Conservation (phyloP, 192 early-diverging fungal genomes). For the Podila verticillata region DNA sequence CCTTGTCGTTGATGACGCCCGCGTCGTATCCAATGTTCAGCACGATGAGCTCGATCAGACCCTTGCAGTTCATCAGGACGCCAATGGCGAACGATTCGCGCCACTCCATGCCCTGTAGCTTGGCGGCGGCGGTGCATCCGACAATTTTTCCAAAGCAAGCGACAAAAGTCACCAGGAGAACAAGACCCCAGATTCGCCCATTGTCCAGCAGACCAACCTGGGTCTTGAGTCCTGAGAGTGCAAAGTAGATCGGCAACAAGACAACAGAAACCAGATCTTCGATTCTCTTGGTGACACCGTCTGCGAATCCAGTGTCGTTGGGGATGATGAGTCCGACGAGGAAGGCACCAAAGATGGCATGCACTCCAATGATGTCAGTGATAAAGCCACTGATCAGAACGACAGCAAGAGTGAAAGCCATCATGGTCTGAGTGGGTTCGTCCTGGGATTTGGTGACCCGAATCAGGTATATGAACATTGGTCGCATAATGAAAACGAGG, state of each 20-base stretch:
- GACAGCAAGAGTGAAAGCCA: conserved; percentile 78
- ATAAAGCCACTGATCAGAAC: conserved; percentile 80
- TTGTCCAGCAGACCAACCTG: conserved; percentile 80
- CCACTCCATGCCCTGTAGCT: conserved; percentile 75
- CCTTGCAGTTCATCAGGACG: conserved; percentile 95
- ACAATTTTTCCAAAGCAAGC: conserved; percentile 88
- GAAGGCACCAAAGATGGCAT: conserved; percentile 95
- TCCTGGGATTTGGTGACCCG: conserved; percentile 60
- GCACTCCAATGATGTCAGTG: conserved; percentile 89
- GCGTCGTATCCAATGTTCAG: conserved; percentile 92
- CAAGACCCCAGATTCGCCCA: conserved; percentile 79
- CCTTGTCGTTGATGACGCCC: conserved; percentile 76
- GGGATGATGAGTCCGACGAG: conserved; percentile 89
- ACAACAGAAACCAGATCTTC: conserved; percentile 90
- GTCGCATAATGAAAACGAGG: conserved; percentile 74
- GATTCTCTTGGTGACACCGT: conserved; percentile 90
- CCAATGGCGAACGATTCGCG: conserved; percentile 89
- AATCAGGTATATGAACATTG: conserved; percentile 64
- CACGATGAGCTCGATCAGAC: conserved; percentile 94
- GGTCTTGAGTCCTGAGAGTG: conserved; percentile 91
- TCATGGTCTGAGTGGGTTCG: conserved; percentile 64
- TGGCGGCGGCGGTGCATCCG: conserved; percentile 79
- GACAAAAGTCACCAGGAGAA: conserved; percentile 77
- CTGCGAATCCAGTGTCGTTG: conserved; percentile 87
- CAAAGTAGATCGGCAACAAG: conserved; percentile 94